These are phyloP conservation scores for Ganoderma lingzhi DNA, from an alignment of 1,284 basidiomycete genomes.

Conservation along the genomic window DNA sequence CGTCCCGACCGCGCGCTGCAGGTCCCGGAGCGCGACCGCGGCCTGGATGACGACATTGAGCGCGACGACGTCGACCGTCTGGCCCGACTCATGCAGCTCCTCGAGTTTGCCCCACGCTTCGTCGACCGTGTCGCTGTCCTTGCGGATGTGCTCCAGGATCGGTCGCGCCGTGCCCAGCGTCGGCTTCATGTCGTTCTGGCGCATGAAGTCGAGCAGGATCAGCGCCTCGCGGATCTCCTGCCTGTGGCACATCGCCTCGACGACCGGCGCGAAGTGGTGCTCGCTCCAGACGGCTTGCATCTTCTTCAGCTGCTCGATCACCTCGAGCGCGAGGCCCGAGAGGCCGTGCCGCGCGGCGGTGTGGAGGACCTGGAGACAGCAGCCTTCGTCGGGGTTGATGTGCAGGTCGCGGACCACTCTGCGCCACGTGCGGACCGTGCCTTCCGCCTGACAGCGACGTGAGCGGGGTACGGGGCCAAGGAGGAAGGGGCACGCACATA, in stretches of 20 bases:
- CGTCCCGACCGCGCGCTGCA: constrained; percentile 80
- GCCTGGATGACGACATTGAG: constrained; percentile 77
- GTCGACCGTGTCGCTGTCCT: constrained; percentile 66
- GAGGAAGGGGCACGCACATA: constrained; percentile 59
- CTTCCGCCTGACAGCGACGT: constrained; percentile 60
- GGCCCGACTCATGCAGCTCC: constrained; percentile 60
- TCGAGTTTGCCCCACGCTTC: constrained; percentile 72
- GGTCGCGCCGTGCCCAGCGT: constrained; percentile 55
- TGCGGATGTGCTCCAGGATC: constrained; percentile 59
- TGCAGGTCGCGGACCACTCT: constrained; percentile 59
- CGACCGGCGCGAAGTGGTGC: constrained; percentile 73
- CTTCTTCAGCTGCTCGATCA: constrained; percentile 60
- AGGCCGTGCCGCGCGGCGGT: constrained; percentile 77
- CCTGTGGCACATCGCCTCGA: constrained; percentile 68
- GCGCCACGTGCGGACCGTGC: constrained; percentile 71
- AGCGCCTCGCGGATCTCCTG: constrained; percentile 67
- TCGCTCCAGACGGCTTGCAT: constrained; percentile 64
- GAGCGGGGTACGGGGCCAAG: constrained; percentile 2
- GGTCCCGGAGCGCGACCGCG: constrained; percentile 65
- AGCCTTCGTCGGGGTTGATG: constrained; percentile 76
- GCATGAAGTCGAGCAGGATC: constrained; percentile 62
- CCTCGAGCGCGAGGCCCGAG: constrained; percentile 72
- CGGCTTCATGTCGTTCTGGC: constrained; percentile 54
- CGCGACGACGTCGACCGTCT: constrained; percentile 61
- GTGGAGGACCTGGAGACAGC: constrained; percentile 73